Evolutionary conservation across 139 green algal species (phyloP).

Genomic region (Chlorella vulgaris): DNA sequence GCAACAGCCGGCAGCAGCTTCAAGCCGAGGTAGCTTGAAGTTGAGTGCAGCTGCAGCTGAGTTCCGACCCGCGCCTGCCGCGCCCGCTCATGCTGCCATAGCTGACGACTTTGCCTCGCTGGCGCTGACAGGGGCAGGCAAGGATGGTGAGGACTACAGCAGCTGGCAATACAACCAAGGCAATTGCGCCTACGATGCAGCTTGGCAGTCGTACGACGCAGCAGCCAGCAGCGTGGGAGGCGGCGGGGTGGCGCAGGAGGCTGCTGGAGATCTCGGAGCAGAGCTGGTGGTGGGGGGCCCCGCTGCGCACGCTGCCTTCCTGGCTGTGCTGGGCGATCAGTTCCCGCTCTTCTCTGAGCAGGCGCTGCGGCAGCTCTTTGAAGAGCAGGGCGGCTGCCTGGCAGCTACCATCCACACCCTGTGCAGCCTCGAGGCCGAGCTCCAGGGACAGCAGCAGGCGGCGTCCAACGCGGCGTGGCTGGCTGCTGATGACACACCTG

Average conservation of each 20-base stretch:
- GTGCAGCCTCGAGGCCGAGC: constrained; percentile 44
- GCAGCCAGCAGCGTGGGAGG: too few relatives aligned
- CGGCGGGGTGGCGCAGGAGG: too few relatives aligned
- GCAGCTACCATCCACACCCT: constrained; percentile 45
- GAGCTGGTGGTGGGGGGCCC: neutral
- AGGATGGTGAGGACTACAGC: too few relatives aligned
- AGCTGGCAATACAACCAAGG: too few relatives aligned
- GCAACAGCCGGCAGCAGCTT: neutral
- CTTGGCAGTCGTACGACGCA: neutral
- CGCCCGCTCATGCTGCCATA: neutral
- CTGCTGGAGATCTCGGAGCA: neutral
- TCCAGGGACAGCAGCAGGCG: constrained; percentile 40
- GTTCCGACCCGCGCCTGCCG: neutral
- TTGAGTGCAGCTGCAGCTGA: constrained; percentile 3
- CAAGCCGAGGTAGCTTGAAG: too few relatives aligned
- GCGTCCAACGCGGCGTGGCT: neutral
- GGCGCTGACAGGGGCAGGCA: neutral
- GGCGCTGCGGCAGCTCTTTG: constrained; percentile 42
- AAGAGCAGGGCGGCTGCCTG: constrained; percentile 35
- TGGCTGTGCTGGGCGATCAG: constrained; percentile 49
- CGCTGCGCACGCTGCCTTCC: constrained; percentile 14
- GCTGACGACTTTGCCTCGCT: neutral
- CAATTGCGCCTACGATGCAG: too few relatives aligned
- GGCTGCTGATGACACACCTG: neutral
- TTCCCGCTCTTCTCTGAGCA: constrained; percentile 47